Evolutionary conservation across 176 grass and related monocot species (phyloP).

Genomic region (Microstegium vimineum): DNA sequence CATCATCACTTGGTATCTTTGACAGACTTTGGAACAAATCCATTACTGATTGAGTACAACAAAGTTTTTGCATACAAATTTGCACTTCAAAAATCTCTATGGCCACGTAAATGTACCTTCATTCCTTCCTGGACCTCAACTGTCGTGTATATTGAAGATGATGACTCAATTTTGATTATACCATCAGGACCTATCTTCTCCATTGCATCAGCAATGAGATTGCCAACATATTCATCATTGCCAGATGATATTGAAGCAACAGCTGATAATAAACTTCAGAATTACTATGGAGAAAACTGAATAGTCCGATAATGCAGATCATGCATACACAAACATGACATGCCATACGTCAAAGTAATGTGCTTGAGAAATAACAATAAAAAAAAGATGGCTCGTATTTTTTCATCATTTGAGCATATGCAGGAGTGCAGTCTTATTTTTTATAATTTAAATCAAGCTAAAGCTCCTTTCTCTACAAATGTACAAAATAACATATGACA

Average conservation of each 20-base stretch:
- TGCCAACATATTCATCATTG: conserved; percentile 84
- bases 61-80: conserved; percentile 14
- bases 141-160: conserved; percentile 83
- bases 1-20: not conserved
- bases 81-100: not conserved
- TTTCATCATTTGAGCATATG: not conserved
- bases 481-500: not conserved
- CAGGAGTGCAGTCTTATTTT: not conserved
- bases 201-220: conserved; percentile 84
- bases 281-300: not conserved
- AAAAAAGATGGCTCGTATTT: not conserved
- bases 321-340: not conserved
- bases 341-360: not conserved
- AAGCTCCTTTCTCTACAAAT: not conserved
- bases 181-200: conserved; percentile 91
- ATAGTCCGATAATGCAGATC: not conserved
- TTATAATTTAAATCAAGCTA: not conserved
- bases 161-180: conserved; percentile 93
- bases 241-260: conserved; percentile 86
- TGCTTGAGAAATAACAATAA: not conserved
- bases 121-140: conserved; percentile 94
- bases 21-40: not conserved
- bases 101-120: conserved; percentile 58
- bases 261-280: conserved; percentile 51
- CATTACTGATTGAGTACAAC: not conserved